Evolutionary conservation across 2,329 filamentous ascomycete species (phyloP).

Genomic region (Penicillium palitans): DNA sequence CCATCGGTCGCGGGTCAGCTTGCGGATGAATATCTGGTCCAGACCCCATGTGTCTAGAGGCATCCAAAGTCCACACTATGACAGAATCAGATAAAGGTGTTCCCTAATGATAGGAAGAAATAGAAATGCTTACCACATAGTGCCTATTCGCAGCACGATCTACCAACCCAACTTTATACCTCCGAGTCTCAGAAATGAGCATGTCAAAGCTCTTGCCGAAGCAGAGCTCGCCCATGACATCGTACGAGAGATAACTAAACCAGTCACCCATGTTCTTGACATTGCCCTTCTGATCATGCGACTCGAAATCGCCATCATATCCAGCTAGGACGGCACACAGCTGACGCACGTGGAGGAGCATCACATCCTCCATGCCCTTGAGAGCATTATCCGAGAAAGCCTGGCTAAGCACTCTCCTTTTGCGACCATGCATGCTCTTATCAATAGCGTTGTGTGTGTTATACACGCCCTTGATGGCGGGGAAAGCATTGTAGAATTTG

Average conservation of each 20-base stretch:
- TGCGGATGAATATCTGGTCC: constrained; percentile 67
- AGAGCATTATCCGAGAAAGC: constrained; percentile 68
- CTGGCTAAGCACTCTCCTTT: constrained; percentile 69
- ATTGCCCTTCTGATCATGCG: constrained; percentile 24
- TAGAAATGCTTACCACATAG: constrained; percentile 58
- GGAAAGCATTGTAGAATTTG: constrained; percentile 72
- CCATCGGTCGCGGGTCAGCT: constrained; percentile 65
- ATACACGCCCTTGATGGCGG: constrained; percentile 62
- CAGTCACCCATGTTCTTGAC: constrained; percentile 40
- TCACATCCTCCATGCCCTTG: constrained; percentile 67
- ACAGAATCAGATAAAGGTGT: neutral
- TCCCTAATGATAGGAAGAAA: neutral
- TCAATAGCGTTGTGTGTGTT: constrained; percentile 74
- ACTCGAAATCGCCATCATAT: constrained; percentile 16
- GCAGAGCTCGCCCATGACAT: constrained; percentile 54
- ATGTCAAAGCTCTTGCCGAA: constrained; percentile 55
- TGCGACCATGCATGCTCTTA: constrained; percentile 67
- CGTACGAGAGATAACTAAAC: constrained; percentile 51
- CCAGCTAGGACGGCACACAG: constrained; percentile 53
- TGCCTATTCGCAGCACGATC: constrained; percentile 68
- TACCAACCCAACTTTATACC: constrained; percentile 67
- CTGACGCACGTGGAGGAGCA: constrained; percentile 64
- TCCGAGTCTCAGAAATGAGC: constrained; percentile 48
- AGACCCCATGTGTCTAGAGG: constrained; percentile 65
- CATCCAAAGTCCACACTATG: constrained; percentile 69